These are phyloP conservation scores for Coemansia sp. DNA, from an alignment of 192 early-diverging fungal genomes.

Conservation along the genomic window DNA sequence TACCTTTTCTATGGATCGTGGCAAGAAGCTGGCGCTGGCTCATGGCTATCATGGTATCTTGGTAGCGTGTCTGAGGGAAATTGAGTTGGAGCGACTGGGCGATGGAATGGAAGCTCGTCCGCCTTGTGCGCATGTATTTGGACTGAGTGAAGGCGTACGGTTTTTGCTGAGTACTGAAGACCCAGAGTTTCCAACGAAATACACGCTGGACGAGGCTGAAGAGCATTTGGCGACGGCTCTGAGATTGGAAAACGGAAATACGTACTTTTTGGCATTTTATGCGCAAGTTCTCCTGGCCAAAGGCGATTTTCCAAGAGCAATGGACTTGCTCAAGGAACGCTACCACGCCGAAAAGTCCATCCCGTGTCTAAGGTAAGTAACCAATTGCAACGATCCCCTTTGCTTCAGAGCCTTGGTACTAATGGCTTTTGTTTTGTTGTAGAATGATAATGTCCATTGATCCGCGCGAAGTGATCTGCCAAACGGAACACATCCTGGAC, in stretches of 20 bases:
- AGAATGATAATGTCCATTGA: conserved; percentile 38
- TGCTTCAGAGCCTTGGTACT: neutral
- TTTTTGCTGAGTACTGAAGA: conserved; percentile 13
- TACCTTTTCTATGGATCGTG: conserved; percentile 23
- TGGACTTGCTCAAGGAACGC: neutral
- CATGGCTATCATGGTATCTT: conserved; percentile 37
- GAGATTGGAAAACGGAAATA: conserved; percentile 10
- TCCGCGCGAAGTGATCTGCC: neutral
- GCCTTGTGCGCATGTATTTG: conserved; percentile 20
- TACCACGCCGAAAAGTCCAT: conserved; percentile 10
- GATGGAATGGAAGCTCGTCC: neutral
- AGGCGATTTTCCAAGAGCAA: conserved; percentile 5
- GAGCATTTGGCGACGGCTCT: conserved; percentile 21
- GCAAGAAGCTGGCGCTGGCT: conserved; percentile 23
- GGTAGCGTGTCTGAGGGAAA: conserved; percentile 36
- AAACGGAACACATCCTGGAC: conserved; percentile 23
- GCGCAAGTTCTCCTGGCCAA: conserved; percentile 31
- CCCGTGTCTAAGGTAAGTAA: conserved; percentile 21
- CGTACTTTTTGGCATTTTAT: conserved; percentile 32
- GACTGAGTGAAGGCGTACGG: conserved; percentile 10
- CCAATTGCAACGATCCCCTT: neutral
- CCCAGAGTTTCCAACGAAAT: conserved; percentile 6
- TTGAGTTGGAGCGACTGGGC: conserved; percentile 11
- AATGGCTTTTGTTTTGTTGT: neutral
- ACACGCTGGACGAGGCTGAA: conserved; percentile 23